These are phyloP conservation scores for Puccinia polysora DNA, from an alignment of 1,284 basidiomycete genomes.

Conservation along the genomic window DNA sequence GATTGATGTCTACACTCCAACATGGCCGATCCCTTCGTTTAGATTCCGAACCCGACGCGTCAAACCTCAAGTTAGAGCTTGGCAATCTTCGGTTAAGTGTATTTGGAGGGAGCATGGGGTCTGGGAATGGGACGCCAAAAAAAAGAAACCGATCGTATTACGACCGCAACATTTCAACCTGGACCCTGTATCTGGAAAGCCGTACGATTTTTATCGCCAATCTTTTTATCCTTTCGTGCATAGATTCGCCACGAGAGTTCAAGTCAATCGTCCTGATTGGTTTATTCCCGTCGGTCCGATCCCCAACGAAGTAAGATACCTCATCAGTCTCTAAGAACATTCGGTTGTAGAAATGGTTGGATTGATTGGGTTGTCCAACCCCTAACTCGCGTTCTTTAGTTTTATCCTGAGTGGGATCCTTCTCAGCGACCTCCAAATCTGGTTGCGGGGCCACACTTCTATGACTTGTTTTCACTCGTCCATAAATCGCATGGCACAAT, in stretches of 20 bases:
- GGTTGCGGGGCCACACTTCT: conserved; percentile 90
- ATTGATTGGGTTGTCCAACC: background rate
- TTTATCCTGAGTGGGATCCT: conserved; percentile 49
- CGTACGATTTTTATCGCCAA: conserved; percentile 58
- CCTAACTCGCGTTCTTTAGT: conserved; percentile 43
- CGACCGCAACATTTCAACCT: conserved; percentile 80
- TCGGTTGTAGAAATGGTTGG: background rate
- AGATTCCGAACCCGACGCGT: conserved; percentile 55
- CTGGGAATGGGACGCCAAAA: conserved; percentile 78
- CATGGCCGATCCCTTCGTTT: conserved; percentile 32
- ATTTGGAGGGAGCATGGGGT: conserved; percentile 88
- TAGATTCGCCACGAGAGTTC: conserved; percentile 67
- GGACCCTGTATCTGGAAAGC: conserved; percentile 62
- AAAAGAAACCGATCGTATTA: conserved; percentile 68
- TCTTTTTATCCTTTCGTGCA: conserved; percentile 77
- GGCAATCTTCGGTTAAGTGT: conserved; percentile 62
- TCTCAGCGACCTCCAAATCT: conserved; percentile 66
- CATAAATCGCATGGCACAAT: conserved; percentile 73
- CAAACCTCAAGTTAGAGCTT: conserved; percentile 60
- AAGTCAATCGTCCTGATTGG: conserved; percentile 53
- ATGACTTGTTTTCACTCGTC: conserved; percentile 81
- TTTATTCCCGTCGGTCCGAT: conserved; percentile 74
- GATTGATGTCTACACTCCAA: conserved; percentile 70
- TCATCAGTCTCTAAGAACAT: background rate
- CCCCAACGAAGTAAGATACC: conserved; percentile 71